Base-by-base conservation (phyloP, 2,329 filamentous ascomycete species). In the Chrysoporthe puriensis region DNA sequence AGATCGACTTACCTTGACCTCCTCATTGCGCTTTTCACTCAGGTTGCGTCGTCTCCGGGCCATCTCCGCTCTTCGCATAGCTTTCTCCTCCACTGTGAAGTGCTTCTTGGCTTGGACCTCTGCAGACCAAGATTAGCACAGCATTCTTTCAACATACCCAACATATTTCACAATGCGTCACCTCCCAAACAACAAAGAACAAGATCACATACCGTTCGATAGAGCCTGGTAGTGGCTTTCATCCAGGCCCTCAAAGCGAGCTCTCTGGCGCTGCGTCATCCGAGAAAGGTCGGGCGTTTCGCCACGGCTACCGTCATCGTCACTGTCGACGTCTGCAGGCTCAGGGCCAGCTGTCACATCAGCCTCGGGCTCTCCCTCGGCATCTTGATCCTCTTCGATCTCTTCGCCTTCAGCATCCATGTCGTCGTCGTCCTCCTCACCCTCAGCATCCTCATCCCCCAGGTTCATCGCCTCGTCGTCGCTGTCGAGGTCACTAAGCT, bases 31-130 rank as follows among this genome's bases (percentile, higher is more conserved):
- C 78, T 89, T 89, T 71, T 89, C 86, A 72, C 86, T 88, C n/a
- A 88, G 80, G 72, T 89, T 89, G 58, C 86, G 83, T 67, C 86
- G 80, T 58, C 86, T 82, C 36, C 86, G 84, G 3, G 86, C 86
- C 86, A 89, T 88, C 73, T 89, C 86, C 52, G 86, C 83, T 6
- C 86, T 81, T 14, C 86, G 82, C 86, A 89, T 88, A 34, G 86
- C 88, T 13, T 88, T 75, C 71, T 89, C 86, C 72, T 88, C 86
- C 2, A 86, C 86, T 2, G 86, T 88, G 63, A 89, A 88, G 36
- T 82, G 78, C 75, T 88, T 88, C 77, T 89, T 89, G 1, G 83
- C 86, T 82, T 89, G 86, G 4, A 89, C 86, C 82, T 89, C 86
- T 70, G 50, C 4, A 32, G 14, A 26, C 5, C 18, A 21, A 34